phyloP scores from a whole-genome alignment of 768 basidiomycete genomes.

The Suillus spraguei region DNA sequence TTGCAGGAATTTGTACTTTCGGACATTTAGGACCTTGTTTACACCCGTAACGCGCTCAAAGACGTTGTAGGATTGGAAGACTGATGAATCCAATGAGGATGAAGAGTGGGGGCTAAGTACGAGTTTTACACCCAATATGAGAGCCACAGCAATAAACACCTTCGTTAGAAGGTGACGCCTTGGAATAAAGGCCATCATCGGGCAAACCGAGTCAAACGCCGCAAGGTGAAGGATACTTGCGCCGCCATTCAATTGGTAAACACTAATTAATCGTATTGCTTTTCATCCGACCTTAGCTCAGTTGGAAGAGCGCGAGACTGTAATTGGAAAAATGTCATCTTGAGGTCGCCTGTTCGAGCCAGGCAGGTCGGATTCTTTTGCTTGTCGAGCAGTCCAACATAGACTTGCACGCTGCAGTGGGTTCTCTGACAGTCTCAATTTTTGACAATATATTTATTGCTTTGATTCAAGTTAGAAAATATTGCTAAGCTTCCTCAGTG shows the following conservation, averaged over 20 bases:
- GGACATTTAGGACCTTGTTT: conserved; percentile 86
- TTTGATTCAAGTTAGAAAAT: too few relatives aligned
- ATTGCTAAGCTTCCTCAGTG: too few relatives aligned
- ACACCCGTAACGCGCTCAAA: conserved; percentile 64
- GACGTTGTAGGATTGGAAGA: conserved; percentile 59
- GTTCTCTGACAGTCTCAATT: too few relatives aligned
- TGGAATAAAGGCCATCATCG: conserved; percentile 31
- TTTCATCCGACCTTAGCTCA: conserved; percentile 47
- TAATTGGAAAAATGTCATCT: conserved; percentile 44
- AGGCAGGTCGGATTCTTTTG: conserved; percentile 51
- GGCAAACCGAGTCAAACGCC: neutral
- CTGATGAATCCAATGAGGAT: conserved; percentile 19
- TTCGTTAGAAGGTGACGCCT: conserved; percentile 32
- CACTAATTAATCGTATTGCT: rapidly evolving
- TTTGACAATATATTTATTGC: neutral
- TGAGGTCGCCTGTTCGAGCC: conserved; percentile 65
- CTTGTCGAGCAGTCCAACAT: too few relatives aligned
- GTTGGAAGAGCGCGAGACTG: conserved; percentile 56
- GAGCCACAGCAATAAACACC: conserved; percentile 17
- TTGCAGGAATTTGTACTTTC: conserved; percentile 87
- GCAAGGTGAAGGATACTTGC: neutral
- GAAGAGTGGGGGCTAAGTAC: conserved; percentile 20
- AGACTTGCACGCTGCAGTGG: neutral
- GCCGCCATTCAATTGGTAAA: neutral
- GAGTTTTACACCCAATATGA: conserved; percentile 25